Conservation (phyloP, 352 stramenopile genomes). For the Globisporangium ultimum region DNA sequence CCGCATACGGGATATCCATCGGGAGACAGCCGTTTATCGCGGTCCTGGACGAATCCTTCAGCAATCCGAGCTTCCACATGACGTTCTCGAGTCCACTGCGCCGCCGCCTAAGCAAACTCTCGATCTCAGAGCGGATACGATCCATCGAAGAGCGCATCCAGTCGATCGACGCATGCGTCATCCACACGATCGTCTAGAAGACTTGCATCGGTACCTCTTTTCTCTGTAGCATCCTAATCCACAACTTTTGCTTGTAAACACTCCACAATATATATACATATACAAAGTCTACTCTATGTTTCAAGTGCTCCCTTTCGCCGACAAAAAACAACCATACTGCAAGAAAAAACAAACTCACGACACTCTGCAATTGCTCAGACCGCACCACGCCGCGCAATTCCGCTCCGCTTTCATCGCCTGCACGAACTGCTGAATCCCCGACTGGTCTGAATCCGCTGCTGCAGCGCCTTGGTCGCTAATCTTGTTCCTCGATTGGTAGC, state of each 20-base stretch:
- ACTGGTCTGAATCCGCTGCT: slow-evolving; percentile 17
- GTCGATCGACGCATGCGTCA: slow-evolving; percentile 38
- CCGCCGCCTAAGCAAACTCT: slow-evolving; percentile 35
- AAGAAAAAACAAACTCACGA: slow-evolving; percentile 4
- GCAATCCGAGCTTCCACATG: slow-evolving; percentile 24
- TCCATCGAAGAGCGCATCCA: slow-evolving; percentile 33
- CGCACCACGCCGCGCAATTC: slow-evolving; percentile 21
- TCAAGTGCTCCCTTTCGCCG: not conserved
- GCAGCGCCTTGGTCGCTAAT: slow-evolving; percentile 22
- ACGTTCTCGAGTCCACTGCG: slow-evolving; percentile 60
- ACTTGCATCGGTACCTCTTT: not conserved
- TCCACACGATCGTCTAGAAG: slow-evolving; percentile 3
- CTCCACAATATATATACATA: slow-evolving; percentile 1
- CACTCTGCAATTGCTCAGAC: slow-evolving; percentile 5
- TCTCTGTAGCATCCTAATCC: slow-evolving; percentile 1
- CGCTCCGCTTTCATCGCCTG: slow-evolving; percentile 19
- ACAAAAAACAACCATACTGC: not conserved
- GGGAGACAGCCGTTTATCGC: slow-evolving; percentile 38
- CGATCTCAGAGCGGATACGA: slow-evolving; percentile 36
- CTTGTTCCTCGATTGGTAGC: slow-evolving; percentile 47
- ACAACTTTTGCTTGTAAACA: not conserved
- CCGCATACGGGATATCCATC: slow-evolving; percentile 36
- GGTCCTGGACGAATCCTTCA: slow-evolving; percentile 27
- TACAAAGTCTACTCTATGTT: slow-evolving; percentile 11
- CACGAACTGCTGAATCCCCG: slow-evolving; percentile 6